Conservation (phyloP, 2,329 filamentous ascomycete species). For the Rhynchosporium graminicola region DNA sequence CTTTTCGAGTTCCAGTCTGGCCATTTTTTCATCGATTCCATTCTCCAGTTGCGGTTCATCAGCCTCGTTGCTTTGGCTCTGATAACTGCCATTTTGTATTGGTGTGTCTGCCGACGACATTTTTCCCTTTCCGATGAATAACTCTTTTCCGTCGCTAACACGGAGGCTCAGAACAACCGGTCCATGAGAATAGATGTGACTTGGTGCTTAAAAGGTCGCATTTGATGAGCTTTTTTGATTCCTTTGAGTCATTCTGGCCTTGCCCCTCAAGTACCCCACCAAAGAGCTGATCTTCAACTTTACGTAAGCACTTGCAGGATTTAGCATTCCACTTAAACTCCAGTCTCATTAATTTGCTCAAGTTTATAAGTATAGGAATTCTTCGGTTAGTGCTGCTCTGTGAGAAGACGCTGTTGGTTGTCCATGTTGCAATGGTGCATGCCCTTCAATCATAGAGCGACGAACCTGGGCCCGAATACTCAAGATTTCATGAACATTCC, state of each 20-base stretch:
- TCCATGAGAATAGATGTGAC: neutral
- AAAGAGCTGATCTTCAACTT: neutral
- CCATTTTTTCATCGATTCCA: constrained; percentile 12
- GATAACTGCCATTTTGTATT: constrained; percentile 1
- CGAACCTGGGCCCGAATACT: no score
- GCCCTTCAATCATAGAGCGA: no score
- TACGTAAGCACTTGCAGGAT: neutral
- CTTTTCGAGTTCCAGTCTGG: constrained; percentile 11
- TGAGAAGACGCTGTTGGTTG: no score
- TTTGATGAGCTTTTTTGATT: neutral
- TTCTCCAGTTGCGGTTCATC: constrained; percentile 15
- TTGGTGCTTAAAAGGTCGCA: neutral
- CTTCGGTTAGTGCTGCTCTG: no score
- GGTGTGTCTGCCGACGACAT: constrained; percentile 1
- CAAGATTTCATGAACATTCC: no score
- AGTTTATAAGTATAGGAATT: no score
- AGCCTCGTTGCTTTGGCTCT: constrained; percentile 12
- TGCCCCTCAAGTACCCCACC: neutral
- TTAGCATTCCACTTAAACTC: no score
- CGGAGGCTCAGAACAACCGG: neutral
- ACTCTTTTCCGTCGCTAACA: neutral
- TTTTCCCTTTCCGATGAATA: no score
- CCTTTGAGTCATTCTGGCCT: constrained; percentile 8
- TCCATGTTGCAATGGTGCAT: no score
- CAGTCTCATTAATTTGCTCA: no score